These are phyloP conservation scores for Dichotomopilus funicola DNA, from an alignment of 2,329 filamentous ascomycete species.

Conservation along the genomic window DNA sequence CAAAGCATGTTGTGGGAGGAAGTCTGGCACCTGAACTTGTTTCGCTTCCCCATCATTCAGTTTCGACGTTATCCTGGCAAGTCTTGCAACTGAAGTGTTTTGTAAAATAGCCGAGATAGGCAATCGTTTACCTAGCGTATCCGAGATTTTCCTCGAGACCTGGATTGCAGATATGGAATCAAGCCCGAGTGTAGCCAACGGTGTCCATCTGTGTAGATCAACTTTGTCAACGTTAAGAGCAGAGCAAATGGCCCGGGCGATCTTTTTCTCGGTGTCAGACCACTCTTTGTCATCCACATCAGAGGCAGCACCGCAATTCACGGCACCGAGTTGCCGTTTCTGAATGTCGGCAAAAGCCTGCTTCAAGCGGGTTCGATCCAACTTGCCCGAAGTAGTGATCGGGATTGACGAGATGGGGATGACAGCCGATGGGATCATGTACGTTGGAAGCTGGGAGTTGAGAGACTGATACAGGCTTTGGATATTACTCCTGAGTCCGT, in stretches of 20 bases:
- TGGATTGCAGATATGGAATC: slow-evolving; percentile 79
- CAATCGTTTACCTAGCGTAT: slow-evolving; percentile 40
- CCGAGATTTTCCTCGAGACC: slow-evolving; percentile 52
- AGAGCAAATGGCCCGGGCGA: slow-evolving; percentile 50
- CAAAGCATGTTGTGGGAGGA: slow-evolving; percentile 24
- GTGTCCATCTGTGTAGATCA: slow-evolving; percentile 56
- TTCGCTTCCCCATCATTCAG: rapidly evolving
- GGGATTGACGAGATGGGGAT: slow-evolving; percentile 65
- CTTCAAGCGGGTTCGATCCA: slow-evolving; percentile 53
- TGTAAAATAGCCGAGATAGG: slow-evolving; percentile 65
- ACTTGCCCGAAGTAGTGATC: slow-evolving; percentile 67
- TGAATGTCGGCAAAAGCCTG: slow-evolving; percentile 41
- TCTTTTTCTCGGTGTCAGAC: slow-evolving; percentile 47
- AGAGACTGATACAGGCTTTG: slow-evolving; percentile 49
- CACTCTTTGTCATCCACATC: slow-evolving; percentile 37
- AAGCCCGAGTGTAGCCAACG: slow-evolving; percentile 71
- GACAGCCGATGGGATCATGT: slow-evolving; percentile 73
- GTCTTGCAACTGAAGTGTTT: slow-evolving; percentile 56
- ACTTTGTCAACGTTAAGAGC: slow-evolving; percentile 39
- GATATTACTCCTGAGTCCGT: slow-evolving; percentile 28
- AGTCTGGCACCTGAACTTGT: neutral
- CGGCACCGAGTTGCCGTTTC: slow-evolving; percentile 37
- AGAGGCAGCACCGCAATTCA: slow-evolving; percentile 16
- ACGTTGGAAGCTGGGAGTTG: slow-evolving; percentile 53
- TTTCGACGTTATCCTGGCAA: slow-evolving; percentile 38